These are phyloP conservation scores for Bassia scoparia DNA, from an alignment of 148 eudicot genomes.

Conservation along the genomic window DNA sequence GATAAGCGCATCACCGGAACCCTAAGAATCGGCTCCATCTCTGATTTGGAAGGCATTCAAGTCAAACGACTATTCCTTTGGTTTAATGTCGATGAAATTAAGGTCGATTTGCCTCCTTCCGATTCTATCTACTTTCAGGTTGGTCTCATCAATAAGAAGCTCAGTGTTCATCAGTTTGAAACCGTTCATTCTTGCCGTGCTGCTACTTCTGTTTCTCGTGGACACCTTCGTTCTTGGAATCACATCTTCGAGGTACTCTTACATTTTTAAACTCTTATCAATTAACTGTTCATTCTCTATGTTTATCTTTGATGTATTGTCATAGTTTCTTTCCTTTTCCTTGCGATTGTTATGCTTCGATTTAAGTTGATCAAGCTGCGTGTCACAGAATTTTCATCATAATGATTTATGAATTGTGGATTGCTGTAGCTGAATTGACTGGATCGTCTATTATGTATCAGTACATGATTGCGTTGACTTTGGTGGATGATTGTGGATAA, in stretches of 20 bases:
- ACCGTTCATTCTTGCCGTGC: slow-evolving; percentile 53
- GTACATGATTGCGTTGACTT: neutral
- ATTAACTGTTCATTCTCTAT: no score
- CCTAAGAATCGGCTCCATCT: slow-evolving; percentile 38
- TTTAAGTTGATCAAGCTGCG: neutral
- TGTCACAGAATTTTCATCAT: neutral
- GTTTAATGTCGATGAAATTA: slow-evolving; percentile 43
- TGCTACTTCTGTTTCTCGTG: slow-evolving; percentile 2
- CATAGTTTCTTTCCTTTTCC: neutral
- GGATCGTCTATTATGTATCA: neutral
- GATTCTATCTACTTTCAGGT: slow-evolving; percentile 68
- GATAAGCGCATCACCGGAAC: slow-evolving; percentile 33
- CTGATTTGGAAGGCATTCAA: slow-evolving; percentile 36
- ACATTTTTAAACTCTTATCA: no score
- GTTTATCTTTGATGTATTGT: no score
- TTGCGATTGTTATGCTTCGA: neutral
- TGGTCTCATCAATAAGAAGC: slow-evolving; percentile 71
- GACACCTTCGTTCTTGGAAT: slow-evolving; percentile 8
- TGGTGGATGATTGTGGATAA: neutral
- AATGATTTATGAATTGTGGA: neutral
- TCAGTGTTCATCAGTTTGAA: slow-evolving; percentile 60
- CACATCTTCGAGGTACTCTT: slow-evolving; percentile 23
- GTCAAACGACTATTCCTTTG: slow-evolving; percentile 36
- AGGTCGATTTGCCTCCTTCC: slow-evolving; percentile 63
- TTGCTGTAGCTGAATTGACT: neutral